Conservation (phyloP, 2,329 filamentous ascomycete species). For the Drechslerella dactyloides region DNA sequence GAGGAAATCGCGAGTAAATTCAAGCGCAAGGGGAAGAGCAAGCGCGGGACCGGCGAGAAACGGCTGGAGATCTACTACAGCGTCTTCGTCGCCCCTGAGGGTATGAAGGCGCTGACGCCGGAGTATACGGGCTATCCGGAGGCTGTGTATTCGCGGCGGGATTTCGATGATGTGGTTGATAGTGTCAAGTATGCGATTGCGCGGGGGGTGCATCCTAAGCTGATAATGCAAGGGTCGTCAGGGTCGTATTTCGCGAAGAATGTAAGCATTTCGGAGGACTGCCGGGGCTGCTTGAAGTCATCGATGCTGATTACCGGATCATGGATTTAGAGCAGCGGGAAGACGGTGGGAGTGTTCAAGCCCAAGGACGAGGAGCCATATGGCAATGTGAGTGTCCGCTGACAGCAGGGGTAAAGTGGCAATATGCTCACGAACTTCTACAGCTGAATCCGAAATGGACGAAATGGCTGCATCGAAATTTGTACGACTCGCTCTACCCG, state of each 20-base stretch:
- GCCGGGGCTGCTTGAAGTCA: no score
- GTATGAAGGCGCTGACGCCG: slow-evolving; percentile 74
- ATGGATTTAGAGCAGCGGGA: slow-evolving; percentile 69
- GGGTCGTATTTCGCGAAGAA: slow-evolving; percentile 98
- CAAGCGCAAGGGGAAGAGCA: slow-evolving; percentile 63
- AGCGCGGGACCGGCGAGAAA: slow-evolving; percentile 67
- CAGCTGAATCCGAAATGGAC: slow-evolving; percentile 91
- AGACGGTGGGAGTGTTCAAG: slow-evolving; percentile 97
- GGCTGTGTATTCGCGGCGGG: slow-evolving; percentile 73
- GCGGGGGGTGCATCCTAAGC: slow-evolving; percentile 86
- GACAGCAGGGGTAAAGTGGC: neutral
- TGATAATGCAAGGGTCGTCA: slow-evolving; percentile 96
- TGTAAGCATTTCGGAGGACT: no score
- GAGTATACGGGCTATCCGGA: slow-evolving; percentile 64
- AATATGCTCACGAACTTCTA: slow-evolving; percentile 10
- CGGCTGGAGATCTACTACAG: slow-evolving; percentile 95
- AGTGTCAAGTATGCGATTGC: slow-evolving; percentile 90
- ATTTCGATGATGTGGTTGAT: slow-evolving; percentile 88
- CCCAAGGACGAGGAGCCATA: slow-evolving; percentile 99
- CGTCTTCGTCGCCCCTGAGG: slow-evolving; percentile 91
- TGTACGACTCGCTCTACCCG: slow-evolving; percentile 58
- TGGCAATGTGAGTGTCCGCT: slow-evolving; percentile 63
- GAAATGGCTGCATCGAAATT: slow-evolving; percentile 97
- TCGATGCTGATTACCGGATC: no score
- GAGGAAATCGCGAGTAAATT: slow-evolving; percentile 98